These are phyloP conservation scores for Scytalidium sp. DNA, from an alignment of 2,329 filamentous ascomycete species.

Conservation along the genomic window DNA sequence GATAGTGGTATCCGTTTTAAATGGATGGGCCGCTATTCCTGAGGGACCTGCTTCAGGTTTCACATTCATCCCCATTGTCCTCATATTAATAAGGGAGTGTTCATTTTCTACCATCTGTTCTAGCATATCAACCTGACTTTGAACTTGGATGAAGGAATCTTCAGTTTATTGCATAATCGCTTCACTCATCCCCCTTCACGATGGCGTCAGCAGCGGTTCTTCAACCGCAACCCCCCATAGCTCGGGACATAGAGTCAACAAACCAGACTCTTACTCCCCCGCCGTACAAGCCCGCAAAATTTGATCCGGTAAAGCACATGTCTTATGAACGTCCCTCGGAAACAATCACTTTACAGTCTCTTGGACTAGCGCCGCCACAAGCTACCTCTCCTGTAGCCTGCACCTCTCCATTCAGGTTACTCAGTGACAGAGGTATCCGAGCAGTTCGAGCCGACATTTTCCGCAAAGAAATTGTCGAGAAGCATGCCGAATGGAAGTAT, in stretches of 20 bases:
- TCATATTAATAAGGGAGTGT: too few relatives aligned
- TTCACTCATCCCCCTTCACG: too few relatives aligned
- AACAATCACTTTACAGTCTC: slow-evolving; percentile 53
- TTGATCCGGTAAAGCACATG: slow-evolving; percentile 51
- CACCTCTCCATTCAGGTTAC: slow-evolving; percentile 58
- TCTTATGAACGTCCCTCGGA: slow-evolving; percentile 44
- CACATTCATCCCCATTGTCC: too few relatives aligned
- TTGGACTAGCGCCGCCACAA: slow-evolving; percentile 46
- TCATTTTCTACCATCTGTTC: too few relatives aligned
- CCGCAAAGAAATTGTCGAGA: slow-evolving; percentile 46
- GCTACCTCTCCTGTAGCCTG: slow-evolving; percentile 59
- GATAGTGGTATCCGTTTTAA: too few relatives aligned
- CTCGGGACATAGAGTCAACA: not conserved
- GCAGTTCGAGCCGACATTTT: slow-evolving; percentile 57
- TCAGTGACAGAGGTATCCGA: slow-evolving; percentile 53
- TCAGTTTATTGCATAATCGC: too few relatives aligned
- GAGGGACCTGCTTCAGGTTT: too few relatives aligned
- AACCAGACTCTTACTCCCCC: not conserved
- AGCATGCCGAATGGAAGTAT: slow-evolving; percentile 53
- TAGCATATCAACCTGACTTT: too few relatives aligned
- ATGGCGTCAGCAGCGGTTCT: not conserved
- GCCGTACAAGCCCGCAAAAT: slow-evolving; percentile 23
- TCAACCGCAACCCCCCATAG: not conserved
- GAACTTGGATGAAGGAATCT: too few relatives aligned
- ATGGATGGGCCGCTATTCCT: too few relatives aligned